phyloP scores from a whole-genome alignment of 768 basidiomycete genomes.

The Russula emetica region DNA sequence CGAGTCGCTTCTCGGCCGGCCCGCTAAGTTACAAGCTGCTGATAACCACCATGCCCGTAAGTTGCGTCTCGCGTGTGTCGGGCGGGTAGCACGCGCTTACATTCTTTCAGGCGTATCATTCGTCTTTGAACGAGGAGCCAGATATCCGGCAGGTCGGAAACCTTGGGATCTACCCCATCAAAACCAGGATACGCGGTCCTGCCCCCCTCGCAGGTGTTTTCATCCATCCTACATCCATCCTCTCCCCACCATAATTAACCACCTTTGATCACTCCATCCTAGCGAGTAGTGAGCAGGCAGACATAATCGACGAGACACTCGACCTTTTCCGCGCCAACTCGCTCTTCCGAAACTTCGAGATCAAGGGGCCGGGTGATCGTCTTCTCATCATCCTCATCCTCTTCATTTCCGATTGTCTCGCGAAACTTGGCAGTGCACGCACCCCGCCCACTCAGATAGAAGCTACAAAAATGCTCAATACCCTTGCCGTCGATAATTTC shows the following conservation, averaged over 20 bases:
- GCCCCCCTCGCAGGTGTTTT: slow-evolving; percentile 64
- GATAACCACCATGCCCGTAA: slow-evolving; percentile 29
- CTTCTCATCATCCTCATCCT: slow-evolving; percentile 96
- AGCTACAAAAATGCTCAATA: slow-evolving; percentile 83
- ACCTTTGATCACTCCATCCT: slow-evolving; percentile 14
- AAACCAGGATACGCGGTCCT: slow-evolving; percentile 87
- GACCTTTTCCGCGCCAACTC: slow-evolving; percentile 98
- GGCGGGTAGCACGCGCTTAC: not conserved
- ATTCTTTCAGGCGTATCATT: slow-evolving; percentile 83
- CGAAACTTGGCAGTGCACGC: slow-evolving; percentile 74
- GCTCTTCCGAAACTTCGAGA: slow-evolving; percentile 99
- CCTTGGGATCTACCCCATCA: slow-evolving; percentile 84
- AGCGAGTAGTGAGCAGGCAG: slow-evolving; percentile 77
- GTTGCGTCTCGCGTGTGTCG: slow-evolving; percentile 12
- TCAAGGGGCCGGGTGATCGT: slow-evolving; percentile 95
- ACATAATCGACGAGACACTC: slow-evolving; percentile 94
- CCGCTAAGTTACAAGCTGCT: not conserved
- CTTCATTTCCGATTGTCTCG: slow-evolving; percentile 94
- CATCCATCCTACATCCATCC: slow-evolving; percentile 15
- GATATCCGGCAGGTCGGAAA: slow-evolving; percentile 87
- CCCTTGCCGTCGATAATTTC: slow-evolving; percentile 90
- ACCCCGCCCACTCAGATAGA: slow-evolving; percentile 72
- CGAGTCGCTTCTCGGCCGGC: not conserved
- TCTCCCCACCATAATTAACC: slow-evolving; percentile 22
- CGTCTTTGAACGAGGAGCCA: slow-evolving; percentile 80